A percentile compares a stretch with the other conserved stretches of the same genome.
Evolutionary conservation across 495 filamentous ascomycete species (phyloP).

Genomic region (Trypethelium eluteriae): DNA sequence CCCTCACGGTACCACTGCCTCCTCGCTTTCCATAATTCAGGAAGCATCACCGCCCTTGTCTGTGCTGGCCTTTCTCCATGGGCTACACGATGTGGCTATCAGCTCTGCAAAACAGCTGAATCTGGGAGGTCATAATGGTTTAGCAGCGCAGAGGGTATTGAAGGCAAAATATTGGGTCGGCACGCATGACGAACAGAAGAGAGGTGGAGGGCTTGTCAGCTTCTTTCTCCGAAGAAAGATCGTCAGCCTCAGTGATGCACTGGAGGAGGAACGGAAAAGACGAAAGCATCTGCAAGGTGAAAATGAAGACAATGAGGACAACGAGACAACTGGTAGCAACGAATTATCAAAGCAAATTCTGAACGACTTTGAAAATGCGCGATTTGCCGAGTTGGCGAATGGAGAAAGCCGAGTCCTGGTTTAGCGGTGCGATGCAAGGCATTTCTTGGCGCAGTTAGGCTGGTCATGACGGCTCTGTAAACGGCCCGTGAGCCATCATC

Average conservation of each 20-base stretch:
- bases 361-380: slow-evolving; percentile 27
- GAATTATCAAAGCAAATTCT: slow-evolving; percentile 21
- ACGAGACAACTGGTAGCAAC: slow-evolving; percentile 1
- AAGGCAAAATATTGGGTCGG: slow-evolving; percentile 49
- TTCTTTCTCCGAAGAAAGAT: slow-evolving; percentile 42
- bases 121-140: slow-evolving; percentile 47
- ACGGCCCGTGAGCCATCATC: not conserved
- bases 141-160: slow-evolving; percentile 41
- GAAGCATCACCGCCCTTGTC: slow-evolving; percentile 36
- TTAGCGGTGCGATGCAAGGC: slow-evolving; percentile 17
- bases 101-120: slow-evolving; percentile 43
- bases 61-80: slow-evolving; percentile 48
- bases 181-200: slow-evolving; percentile 53
- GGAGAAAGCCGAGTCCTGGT: slow-evolving; percentile 40
- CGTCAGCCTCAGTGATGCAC: slow-evolving; percentile 40
- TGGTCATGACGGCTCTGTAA: not conserved
- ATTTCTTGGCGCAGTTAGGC: not conserved
- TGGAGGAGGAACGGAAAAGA: slow-evolving; percentile 35
- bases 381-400: slow-evolving; percentile 38
- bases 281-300: slow-evolving; percentile 15
- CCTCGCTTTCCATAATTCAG: slow-evolving; percentile 33
- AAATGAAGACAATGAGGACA: slow-evolving; percentile 9
- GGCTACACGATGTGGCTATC: slow-evolving; percentile 47
- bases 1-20: slow-evolving; percentile 46
- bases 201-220: slow-evolving; percentile 43